Evolutionary conservation across 1,139 yeast species (phyloP).

Genomic region (Taiozyma sp.): DNA sequence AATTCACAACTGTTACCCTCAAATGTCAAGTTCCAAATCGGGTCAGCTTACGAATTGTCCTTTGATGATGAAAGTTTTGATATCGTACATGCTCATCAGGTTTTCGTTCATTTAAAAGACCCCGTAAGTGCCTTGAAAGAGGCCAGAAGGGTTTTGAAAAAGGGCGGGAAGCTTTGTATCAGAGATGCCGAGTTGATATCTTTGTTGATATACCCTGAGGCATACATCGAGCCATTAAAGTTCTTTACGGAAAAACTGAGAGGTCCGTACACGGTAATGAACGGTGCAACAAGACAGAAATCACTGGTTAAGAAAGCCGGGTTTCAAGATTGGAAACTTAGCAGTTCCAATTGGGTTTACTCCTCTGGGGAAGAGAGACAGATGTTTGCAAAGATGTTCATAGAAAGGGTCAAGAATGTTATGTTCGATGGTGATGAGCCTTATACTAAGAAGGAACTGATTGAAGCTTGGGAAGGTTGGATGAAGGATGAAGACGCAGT

Average conservation of each 20-base stretch:
- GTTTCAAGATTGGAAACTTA: background rate
- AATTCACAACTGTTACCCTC: background rate
- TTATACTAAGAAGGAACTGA: background rate
- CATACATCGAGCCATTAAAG: background rate
- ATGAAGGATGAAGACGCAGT: background rate
- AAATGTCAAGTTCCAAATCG: conserved; percentile 29
- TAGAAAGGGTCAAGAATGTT: background rate
- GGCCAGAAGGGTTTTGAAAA: background rate
- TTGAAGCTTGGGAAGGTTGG: background rate
- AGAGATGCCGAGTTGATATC: background rate
- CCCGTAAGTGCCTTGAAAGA: conserved; percentile 41
- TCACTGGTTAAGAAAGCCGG: background rate
- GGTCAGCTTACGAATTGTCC: conserved; percentile 31
- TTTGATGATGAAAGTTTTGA: conserved; percentile 35
- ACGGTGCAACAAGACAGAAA: background rate
- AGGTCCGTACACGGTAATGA: background rate
- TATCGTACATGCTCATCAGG: conserved; percentile 36
- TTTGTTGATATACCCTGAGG: background rate
- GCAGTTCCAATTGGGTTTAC: background rate
- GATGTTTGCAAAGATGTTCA: background rate
- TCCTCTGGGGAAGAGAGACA: background rate
- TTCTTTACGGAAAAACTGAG: background rate
- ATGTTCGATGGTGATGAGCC: background rate
- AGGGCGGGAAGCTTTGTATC: background rate
- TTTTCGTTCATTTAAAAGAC: conserved; percentile 32